phyloP scores from a whole-genome alignment of 169 alveolate species.

The Plasmodium knowlesi region DNA sequence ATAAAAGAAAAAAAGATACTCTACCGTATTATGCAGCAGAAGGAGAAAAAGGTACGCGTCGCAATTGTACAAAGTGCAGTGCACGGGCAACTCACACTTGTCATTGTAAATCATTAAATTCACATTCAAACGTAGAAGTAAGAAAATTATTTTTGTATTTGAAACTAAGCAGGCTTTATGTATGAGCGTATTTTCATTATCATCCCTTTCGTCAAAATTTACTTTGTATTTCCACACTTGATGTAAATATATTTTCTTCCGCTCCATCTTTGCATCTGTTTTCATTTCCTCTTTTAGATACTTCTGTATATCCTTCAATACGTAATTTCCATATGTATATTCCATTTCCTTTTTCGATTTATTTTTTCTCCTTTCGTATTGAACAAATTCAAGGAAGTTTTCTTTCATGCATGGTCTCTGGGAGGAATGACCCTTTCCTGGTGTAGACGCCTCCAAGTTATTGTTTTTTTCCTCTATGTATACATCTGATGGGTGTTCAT shows the following conservation, averaged over 20 bases:
- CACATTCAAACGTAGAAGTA: slow-evolving; percentile 58
- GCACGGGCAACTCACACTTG: slow-evolving; percentile 55
- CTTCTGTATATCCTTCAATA: slow-evolving; percentile 18
- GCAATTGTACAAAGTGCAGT: slow-evolving; percentile 51
- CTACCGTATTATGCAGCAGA: slow-evolving; percentile 64
- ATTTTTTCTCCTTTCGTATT: not conserved
- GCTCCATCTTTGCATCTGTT: not conserved
- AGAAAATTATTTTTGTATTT: slow-evolving; percentile 37
- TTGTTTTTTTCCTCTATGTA: not conserved
- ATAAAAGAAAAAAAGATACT: slow-evolving; percentile 23
- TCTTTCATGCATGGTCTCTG: not conserved
- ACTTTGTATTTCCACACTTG: slow-evolving; percentile 38
- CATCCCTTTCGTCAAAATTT: slow-evolving; percentile 46
- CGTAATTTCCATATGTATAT: slow-evolving; percentile 26
- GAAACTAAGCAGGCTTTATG: slow-evolving; percentile 72
- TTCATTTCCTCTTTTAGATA: not conserved
- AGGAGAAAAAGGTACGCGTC: slow-evolving; percentile 45
- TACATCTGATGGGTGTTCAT: not conserved
- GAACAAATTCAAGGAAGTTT: slow-evolving; percentile 11
- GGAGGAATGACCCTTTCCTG: not conserved
- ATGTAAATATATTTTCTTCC: not conserved
- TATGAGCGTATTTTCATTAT: slow-evolving; percentile 63
- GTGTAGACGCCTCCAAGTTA: not conserved
- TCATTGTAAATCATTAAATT: slow-evolving; percentile 38
- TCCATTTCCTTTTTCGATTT: not conserved